These are phyloP conservation scores for Penicillium manginii DNA, from an alignment of 495 filamentous ascomycete species.

Conservation along the genomic window DNA sequence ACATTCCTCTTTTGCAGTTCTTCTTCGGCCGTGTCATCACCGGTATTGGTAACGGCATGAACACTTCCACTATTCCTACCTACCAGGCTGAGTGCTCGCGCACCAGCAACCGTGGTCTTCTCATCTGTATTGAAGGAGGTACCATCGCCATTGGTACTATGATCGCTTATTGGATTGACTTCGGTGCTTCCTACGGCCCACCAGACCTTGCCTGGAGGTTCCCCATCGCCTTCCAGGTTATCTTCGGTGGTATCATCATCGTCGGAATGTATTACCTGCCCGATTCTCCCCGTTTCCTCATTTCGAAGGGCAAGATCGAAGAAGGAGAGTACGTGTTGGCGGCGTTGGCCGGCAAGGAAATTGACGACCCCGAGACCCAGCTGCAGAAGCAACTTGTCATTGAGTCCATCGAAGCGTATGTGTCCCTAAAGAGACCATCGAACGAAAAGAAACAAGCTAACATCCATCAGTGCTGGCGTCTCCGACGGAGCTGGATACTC, in stretches of 20 bases:
- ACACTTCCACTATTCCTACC: conserved; percentile 76
- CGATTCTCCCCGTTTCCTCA: conserved; percentile 77
- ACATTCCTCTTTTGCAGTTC: conserved; percentile 64
- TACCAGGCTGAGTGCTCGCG: conserved; percentile 80
- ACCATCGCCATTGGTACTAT: conserved; percentile 75
- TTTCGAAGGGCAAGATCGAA: conserved; percentile 66
- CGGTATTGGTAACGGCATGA: conserved; percentile 78
- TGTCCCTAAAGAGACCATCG: conserved; percentile 23
- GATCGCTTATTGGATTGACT: conserved; percentile 88
- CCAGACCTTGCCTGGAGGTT: conserved; percentile 73
- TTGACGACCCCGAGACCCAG: conserved; percentile 60
- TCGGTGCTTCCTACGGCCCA: conserved; percentile 71
- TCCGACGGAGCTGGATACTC: conserved; percentile 39
- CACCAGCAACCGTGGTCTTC: conserved; percentile 74
- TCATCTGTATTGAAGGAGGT: conserved; percentile 85
- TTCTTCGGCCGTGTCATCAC: conserved; percentile 75
- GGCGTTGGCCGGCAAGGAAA: conserved; percentile 63
- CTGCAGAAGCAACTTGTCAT: conserved; percentile 69
- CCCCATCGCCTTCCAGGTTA: conserved; percentile 80
- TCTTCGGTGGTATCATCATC: conserved; percentile 71
- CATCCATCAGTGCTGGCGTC: conserved; percentile 34
- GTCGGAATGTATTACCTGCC: conserved; percentile 68
- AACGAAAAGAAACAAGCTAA: conserved; percentile 6
- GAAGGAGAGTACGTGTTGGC: conserved; percentile 73
- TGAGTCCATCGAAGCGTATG: conserved; percentile 75